Conservation (phyloP, 2,329 filamentous ascomycete species). For the Diaporthe nobilis region DNA sequence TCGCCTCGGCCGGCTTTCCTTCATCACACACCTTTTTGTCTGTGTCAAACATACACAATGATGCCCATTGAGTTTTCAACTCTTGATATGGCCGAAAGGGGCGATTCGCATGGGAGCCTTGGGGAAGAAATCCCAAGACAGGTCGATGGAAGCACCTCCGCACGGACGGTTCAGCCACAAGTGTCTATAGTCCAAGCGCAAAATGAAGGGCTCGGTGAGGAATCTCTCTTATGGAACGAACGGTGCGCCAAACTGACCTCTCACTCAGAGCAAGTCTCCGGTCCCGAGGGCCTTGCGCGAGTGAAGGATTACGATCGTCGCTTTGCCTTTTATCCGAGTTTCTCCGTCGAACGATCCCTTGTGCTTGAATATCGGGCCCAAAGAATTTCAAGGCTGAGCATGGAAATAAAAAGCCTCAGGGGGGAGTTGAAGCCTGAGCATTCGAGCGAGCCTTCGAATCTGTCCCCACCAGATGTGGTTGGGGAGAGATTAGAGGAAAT, state of each 20-base stretch:
- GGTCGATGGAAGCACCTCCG: not conserved
- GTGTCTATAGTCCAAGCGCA: fast-evolving
- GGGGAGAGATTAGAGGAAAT: not conserved
- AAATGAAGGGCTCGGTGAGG: not conserved
- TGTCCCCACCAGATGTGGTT: fast-evolving
- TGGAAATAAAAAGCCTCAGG: not conserved
- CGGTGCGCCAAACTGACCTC: not conserved
- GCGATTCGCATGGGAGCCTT: not conserved
- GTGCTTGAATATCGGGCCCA: not conserved
- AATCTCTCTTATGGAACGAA: not conserved
- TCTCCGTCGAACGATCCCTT: not conserved
- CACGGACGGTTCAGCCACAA: too few relatives aligned
- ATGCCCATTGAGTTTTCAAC: not conserved
- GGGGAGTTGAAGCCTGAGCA: not conserved
- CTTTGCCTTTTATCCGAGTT: constrained; percentile 23
- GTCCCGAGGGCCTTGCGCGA: constrained; percentile 1
- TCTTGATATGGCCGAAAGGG: not conserved
- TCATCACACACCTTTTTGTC: too few relatives aligned
- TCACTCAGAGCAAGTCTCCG: not conserved
- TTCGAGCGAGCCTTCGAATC: not conserved
- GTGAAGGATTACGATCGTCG: constrained; percentile 25
- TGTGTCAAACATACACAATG: not conserved
- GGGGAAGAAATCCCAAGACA: not conserved
- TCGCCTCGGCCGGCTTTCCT: too few relatives aligned
- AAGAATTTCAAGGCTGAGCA: not conserved